Evolutionary conservation across 768 basidiomycete species (phyloP).

Genomic region (Suillus lakei): DNA sequence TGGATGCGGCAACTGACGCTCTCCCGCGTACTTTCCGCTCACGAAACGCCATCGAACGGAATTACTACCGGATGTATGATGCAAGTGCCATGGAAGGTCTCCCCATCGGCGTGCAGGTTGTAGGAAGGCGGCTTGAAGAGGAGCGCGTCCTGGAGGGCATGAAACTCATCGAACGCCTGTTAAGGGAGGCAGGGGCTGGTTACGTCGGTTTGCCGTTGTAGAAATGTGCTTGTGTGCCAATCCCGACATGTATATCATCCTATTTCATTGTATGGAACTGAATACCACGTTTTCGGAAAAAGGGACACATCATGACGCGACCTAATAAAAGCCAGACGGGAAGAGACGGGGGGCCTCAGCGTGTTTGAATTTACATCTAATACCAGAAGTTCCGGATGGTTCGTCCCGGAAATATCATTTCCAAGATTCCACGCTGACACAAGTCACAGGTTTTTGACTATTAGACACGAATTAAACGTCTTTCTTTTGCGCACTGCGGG

Average conservation of each 20-base stretch:
- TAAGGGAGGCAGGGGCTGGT: slow-evolving; percentile 25
- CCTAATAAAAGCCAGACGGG: neutral
- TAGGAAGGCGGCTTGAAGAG: slow-evolving; percentile 49
- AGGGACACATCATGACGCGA: neutral
- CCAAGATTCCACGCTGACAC: neutral
- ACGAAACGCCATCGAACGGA: slow-evolving; percentile 44
- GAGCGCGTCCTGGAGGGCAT: slow-evolving; percentile 54
- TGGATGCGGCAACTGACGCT: slow-evolving; percentile 38
- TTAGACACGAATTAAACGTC: too few species aligned
- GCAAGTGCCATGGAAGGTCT: slow-evolving; percentile 47
- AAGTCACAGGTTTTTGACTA: too few species aligned
- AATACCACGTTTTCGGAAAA: neutral
- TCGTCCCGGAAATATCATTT: neutral
- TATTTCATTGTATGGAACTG: neutral
- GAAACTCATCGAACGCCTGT: slow-evolving; percentile 40
- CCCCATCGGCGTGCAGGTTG: slow-evolving; percentile 49
- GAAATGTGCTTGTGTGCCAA: neutral
- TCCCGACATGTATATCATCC: neutral
- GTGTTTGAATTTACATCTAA: neutral
- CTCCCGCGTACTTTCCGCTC: slow-evolving; percentile 27
- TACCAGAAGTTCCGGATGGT: neutral
- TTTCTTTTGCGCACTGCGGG: neutral
- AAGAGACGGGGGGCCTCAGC: neutral
- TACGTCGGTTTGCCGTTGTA: slow-evolving; percentile 32
- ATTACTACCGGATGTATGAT: slow-evolving; percentile 47